Evolutionary conservation across 2,329 filamentous ascomycete genomes (phyloP), one percentile per base, ranked within the genome.

Genomic region (Chrysoporthe deuterocubensis): DNA sequence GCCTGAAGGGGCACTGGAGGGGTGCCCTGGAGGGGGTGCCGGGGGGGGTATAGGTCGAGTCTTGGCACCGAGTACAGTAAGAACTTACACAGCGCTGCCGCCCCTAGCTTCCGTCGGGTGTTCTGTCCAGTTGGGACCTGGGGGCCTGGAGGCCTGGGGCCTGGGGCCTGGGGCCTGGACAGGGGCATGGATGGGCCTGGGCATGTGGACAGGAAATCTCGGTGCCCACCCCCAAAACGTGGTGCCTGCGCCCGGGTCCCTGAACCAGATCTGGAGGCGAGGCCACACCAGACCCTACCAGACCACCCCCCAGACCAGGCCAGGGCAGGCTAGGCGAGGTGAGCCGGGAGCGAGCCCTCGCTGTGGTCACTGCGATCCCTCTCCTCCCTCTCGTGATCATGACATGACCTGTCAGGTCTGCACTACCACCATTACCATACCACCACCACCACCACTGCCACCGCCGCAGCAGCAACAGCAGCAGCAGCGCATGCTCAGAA

Each of bases 101-200:
- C 32, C 26, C 21, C 50, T 16, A 54, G 50, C 50, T 54, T 54
- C 50, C 50, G 50, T 54, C 50, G 50, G 50, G 26, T 54, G 50
- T 54, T 32, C 50, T 26, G 21, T 13, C 18, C 21, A 7, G n/a
- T n/a, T 48, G n/a, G 18, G 44, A 4, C 37, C 37, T 40, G 5
- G 37, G 37, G 37, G 37, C 37, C 37, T 40, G 5, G 37, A 9
- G 37, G 37, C 37, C 11, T 52, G 26, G 50, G 50, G 9, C 2
- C 26, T 32, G 26, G 44, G 21, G 3, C 46, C 21, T 5, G 26
- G 26, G 26, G 26, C 26, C 26, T 26, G 26, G 26, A 26, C 26
- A 26, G 26, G 26, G 2, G 26, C 26, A 26, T 26, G 26, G 26
- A 26, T 26, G 26, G 26, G 26, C 26, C 26, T 26, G 26, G 26